phyloP scores from a whole-genome alignment of 768 basidiomycete species.

The Tricholoma matsutake region DNA sequence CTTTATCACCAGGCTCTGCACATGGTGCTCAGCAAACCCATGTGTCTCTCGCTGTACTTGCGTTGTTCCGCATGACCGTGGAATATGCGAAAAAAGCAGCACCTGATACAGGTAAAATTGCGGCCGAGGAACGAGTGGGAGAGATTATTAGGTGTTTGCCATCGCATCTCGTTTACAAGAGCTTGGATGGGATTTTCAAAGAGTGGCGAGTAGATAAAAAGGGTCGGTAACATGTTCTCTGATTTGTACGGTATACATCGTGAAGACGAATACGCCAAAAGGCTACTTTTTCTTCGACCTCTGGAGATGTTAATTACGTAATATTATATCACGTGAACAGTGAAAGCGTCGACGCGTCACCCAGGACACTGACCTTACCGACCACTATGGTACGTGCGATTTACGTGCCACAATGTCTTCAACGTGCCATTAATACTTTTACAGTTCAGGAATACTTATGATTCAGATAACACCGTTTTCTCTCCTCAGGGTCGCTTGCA shows the following conservation, averaged over 20 bases:
- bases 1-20: constrained; percentile 70
- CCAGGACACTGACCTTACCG: constrained; percentile 11
- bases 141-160: constrained; percentile 92
- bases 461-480: constrained; percentile 98
- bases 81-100: constrained; percentile 76
- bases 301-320: background rate
- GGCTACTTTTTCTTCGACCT: too few relatives aligned
- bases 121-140: constrained; percentile 74
- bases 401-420: background rate
- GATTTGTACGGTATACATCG: background rate
- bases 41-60: constrained; percentile 88
- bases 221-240: constrained; percentile 41
- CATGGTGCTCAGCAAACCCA: constrained; percentile 91
- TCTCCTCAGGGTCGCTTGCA: constrained; percentile 95
- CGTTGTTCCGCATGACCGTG: constrained; percentile 80
- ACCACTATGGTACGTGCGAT: constrained; percentile 32
- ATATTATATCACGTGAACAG: background rate
- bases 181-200: constrained; percentile 92
- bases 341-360: constrained; percentile 24
- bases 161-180: constrained; percentile 83
- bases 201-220: constrained; percentile 88
- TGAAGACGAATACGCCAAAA: background rate
- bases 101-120: constrained; percentile 63
- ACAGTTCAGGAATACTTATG: constrained; percentile 94
- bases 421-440: constrained; percentile 21